Evolutionary conservation across 2,329 filamentous ascomycete genomes (phyloP), one percentile per base, ranked within the genome.

Genomic region (Verticillium nonalfalfae): DNA sequence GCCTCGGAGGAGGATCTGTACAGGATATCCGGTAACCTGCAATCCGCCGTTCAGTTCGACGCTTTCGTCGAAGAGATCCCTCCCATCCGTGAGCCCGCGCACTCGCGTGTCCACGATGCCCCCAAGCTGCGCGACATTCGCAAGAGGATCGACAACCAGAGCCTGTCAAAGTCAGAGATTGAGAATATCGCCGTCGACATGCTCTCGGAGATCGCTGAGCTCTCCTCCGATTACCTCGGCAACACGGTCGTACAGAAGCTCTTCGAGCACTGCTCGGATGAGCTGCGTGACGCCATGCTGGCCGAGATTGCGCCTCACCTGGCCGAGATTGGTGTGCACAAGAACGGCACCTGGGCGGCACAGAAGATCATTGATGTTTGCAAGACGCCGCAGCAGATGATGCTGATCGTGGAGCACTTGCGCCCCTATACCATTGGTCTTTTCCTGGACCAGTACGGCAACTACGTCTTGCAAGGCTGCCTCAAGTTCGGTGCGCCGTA

Each of bases 171-270:
- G 63, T 81, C 88, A 18, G 95, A 99, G 74, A 96, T 98, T 67
- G 95, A 99, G 75, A 89, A 88, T 66, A 96, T 95, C 65, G 95
- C 95, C 50, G 82, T 91, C 64, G 91, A 91, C 65, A 99, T 99
- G 95, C 85, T 99, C 15, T 92, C 94, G 10, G 95, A 99, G 74
- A 95, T 99, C 72, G 92, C 93, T 4, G 95, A 99, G 75, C 81
- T 99, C 31, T 85, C 95, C 2, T 97, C 94, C 0, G 95, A 99
- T 75, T 99, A 99, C 70, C 85, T 99, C 36, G 95, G 95, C 68
- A 99, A 99, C 78, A 99, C 95, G 0, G 95, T 99, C n/a, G 94
- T 99, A 18, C 95, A 99, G 78, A 99, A 99, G 77, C 81, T 99
- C 56, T 99, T 99, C 71, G 94, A 99, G 75, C 92, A 91, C 77